A percentile compares a stretch with the other conserved stretches of the same genome.
Conservation (phyloP, 2,329 filamentous ascomycete genomes). For the Cordyceps pruinosa region DNA sequence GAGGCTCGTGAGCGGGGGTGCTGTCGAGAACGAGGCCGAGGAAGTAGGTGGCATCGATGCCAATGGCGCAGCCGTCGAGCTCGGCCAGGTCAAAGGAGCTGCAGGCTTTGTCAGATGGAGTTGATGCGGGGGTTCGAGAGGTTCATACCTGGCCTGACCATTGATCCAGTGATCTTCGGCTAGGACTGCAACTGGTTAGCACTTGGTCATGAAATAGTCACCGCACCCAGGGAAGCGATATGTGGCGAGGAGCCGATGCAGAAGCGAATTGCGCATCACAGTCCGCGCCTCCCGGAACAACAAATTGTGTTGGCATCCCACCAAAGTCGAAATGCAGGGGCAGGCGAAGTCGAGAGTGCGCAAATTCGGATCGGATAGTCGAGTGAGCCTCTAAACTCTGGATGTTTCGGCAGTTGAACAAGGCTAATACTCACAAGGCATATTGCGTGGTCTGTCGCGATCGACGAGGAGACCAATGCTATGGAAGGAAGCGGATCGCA, state of each 20-base stretch:
- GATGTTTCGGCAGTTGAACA: background rate
- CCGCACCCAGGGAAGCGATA: background rate
- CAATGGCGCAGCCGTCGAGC: constrained; percentile 68
- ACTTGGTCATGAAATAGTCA: too few relatives aligned
- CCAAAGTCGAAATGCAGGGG: background rate
- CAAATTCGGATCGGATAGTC: background rate
- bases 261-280: background rate
- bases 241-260: too few relatives aligned
- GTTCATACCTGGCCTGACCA: constrained; percentile 24
- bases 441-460: constrained; percentile 7
- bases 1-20: constrained; percentile 68
- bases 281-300: background rate
- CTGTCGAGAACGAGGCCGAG: constrained; percentile 70
- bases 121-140: background rate
- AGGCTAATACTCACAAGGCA: constrained; percentile 8
- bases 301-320: background rate
- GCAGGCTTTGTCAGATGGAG: constrained; percentile 14
- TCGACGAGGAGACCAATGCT: background rate
- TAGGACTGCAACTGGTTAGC: constrained; percentile 22
- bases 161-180: constrained; percentile 36
- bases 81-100: constrained; percentile 59
- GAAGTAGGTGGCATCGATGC: constrained; percentile 86
- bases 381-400: background rate
- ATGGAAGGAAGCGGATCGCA: background rate
- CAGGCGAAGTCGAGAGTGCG: background rate